These are phyloP conservation scores for Aegilops umbellulata DNA, from an alignment of 176 grass and related monocot genomes.

Conservation along the genomic window DNA sequence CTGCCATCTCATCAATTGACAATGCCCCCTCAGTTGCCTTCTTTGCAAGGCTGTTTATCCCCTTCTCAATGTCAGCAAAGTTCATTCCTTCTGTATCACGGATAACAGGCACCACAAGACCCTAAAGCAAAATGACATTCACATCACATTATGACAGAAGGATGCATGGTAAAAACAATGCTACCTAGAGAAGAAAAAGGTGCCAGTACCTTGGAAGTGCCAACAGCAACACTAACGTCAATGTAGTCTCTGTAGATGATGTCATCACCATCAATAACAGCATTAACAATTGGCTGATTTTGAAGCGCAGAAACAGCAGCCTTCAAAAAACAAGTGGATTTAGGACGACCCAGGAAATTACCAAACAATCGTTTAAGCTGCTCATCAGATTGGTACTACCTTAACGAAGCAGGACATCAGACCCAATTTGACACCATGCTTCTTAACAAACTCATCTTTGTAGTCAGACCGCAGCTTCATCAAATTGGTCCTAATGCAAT, in stretches of 20 bases:
- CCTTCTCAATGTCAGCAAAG: conserved; percentile 78
- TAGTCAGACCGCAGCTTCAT: conserved; percentile 83
- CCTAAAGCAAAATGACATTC: conserved; percentile 31
- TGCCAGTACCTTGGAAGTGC: conserved; percentile 62
- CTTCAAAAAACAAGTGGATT: conserved; percentile 47
- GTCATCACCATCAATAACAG: conserved; percentile 83
- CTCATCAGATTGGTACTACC: conserved; percentile 35
- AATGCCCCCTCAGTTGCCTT: conserved; percentile 72
- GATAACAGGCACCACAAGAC: conserved; percentile 80
- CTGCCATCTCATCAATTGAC: conserved; percentile 91
- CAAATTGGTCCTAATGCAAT: conserved; percentile 67
- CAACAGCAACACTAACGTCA: conserved; percentile 76
- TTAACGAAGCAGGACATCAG: conserved; percentile 89
- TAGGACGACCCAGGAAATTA: conserved; percentile 3
- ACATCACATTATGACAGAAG: neutral
- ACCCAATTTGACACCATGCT: conserved; percentile 82
- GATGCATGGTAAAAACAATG: neutral
- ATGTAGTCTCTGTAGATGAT: conserved; percentile 80
- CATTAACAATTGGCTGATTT: conserved; percentile 74
- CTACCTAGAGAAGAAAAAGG: conserved; percentile 15
- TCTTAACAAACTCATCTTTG: conserved; percentile 74
- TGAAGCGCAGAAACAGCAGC: conserved; percentile 72
- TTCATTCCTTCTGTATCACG: conserved; percentile 69
- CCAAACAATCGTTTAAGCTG: neutral
- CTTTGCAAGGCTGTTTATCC: conserved; percentile 74